phyloP scores from a whole-genome alignment of 2,329 filamentous ascomycete species.

The Arthrobotrys musiformis region DNA sequence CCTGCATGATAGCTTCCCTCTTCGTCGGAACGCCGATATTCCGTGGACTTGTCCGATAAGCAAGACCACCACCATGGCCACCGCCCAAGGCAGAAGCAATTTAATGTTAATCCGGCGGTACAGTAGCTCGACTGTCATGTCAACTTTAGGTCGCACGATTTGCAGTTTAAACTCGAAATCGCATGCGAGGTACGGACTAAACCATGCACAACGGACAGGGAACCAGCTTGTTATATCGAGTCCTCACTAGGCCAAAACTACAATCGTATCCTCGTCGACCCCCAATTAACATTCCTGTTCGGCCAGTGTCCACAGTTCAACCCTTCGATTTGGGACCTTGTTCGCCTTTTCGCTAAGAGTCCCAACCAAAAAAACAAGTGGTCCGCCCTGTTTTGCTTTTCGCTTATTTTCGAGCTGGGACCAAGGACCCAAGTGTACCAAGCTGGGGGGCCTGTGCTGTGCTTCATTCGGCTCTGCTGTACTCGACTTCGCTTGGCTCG shows the following conservation, averaged over 20 bases:
- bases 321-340: no score
- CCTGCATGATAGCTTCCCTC: constrained; percentile 13
- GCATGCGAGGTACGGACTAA: constrained; percentile 44
- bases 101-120: neutral
- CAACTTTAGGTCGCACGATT: neutral
- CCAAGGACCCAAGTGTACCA: no score
- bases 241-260: neutral
- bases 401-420: constrained; percentile 35
- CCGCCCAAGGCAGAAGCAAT: constrained; percentile 1
- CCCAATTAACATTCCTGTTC: constrained; percentile 3
- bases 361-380: constrained; percentile 37
- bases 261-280: no score
- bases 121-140: neutral
- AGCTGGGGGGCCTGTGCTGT: neutral
- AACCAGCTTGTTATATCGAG: constrained; percentile 1
- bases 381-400: constrained; percentile 54
- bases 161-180: constrained; percentile 10
- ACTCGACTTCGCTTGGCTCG: constrained; percentile 1
- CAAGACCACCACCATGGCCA: no score
- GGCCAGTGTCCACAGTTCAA: constrained; percentile 44
- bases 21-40: constrained; percentile 22
- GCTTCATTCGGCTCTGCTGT: neutral
- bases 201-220: constrained; percentile 43
- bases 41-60: constrained; percentile 11
- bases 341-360: constrained; percentile 16